Conservation (phyloP, 768 basidiomycete species). For the Pisolithus tinctorius region DNA sequence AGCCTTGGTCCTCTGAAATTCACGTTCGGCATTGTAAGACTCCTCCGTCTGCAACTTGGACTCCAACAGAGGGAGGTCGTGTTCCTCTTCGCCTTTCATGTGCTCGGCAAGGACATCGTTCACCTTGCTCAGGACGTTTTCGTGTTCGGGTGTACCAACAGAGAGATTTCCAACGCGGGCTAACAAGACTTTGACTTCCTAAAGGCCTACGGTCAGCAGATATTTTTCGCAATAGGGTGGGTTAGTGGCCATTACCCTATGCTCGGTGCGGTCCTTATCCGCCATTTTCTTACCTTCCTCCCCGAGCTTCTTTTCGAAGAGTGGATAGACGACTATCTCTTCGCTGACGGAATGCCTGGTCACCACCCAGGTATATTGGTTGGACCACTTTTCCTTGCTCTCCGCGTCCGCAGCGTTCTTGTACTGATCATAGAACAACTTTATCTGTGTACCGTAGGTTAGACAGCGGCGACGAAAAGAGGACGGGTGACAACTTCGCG, state of each 20-base stretch:
- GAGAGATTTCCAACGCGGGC: constrained; percentile 41
- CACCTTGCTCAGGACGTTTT: constrained; percentile 34
- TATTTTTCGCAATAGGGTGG: not conserved
- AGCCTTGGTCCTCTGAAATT: constrained; percentile 52
- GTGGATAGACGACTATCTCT: constrained; percentile 58
- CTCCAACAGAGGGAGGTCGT: constrained; percentile 52
- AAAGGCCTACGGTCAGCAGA: not conserved
- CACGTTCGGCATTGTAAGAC: constrained; percentile 37
- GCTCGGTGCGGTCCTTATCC: constrained; percentile 50
- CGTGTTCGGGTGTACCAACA: constrained; percentile 38
- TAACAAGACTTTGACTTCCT: constrained; percentile 35
- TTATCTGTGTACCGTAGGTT: constrained; percentile 35
- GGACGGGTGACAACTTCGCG: constrained; percentile 30
- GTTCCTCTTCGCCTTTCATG: constrained; percentile 50
- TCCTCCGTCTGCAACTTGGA: constrained; percentile 37
- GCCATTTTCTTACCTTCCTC: constrained; percentile 43
- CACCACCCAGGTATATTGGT: constrained; percentile 54
- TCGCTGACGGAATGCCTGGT: constrained; percentile 57
- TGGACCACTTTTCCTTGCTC: constrained; percentile 46
- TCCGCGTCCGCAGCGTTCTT: constrained; percentile 37
- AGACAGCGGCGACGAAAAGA: not conserved
- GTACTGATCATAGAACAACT: constrained; percentile 49
- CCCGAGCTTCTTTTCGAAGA: constrained; percentile 54
- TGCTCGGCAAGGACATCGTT: constrained; percentile 46
- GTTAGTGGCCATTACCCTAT: constrained; percentile 33